phyloP scores from a whole-genome alignment of 2,329 filamentous ascomycete genomes.

The Ophiostoma angusticollis region DNA sequence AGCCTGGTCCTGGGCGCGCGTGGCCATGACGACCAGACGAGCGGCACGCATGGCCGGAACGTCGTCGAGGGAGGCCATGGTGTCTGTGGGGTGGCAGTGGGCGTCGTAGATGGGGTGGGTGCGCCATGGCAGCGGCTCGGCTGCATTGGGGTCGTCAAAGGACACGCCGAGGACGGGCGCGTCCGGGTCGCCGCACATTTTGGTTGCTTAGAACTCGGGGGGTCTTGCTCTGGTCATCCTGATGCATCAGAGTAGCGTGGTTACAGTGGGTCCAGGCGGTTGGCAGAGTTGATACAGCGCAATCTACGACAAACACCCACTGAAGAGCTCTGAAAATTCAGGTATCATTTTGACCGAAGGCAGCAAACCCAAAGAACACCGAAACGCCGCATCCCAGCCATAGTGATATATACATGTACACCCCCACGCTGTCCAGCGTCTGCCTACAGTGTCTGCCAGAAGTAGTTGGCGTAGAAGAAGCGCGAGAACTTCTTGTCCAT shows the following conservation, averaged over 20 bases:
- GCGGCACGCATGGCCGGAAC: slow-evolving; percentile 55
- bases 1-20: slow-evolving; percentile 60
- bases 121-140: slow-evolving; percentile 51
- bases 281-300: no score
- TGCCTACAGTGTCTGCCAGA: slow-evolving; percentile 75
- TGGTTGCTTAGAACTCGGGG: no score
- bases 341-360: no score
- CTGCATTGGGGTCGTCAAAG: slow-evolving; percentile 13
- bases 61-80: slow-evolving; percentile 44
- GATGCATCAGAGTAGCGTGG: no score
- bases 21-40: slow-evolving; percentile 63
- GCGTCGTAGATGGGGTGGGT: slow-evolving; percentile 56
- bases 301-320: no score
- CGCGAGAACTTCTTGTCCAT: slow-evolving; percentile 84
- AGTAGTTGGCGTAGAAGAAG: slow-evolving; percentile 90
- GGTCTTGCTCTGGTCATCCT: no score
- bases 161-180: not conserved
- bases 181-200: slow-evolving; percentile 3
- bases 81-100: slow-evolving; percentile 77
- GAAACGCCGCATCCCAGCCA: no score
- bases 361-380: no score
- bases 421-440: no score
- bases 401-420: no score
- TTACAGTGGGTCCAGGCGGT: no score
- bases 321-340: no score